phyloP scores from a whole-genome alignment of 768 basidiomycete genomes.

The Trametes gibbosa region DNA sequence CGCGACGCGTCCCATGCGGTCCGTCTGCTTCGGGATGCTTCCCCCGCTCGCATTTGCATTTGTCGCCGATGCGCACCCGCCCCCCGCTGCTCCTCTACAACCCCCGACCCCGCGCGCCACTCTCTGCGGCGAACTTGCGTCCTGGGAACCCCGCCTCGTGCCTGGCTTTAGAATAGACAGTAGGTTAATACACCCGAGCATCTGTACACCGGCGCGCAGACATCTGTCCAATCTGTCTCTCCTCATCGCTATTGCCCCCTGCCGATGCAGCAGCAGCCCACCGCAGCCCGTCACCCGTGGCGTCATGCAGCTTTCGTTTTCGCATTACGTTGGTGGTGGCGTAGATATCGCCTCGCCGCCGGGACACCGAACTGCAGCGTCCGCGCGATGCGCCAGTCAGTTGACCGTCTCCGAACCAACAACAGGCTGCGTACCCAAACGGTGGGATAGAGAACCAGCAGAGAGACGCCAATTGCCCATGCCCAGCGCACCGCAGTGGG shows the following conservation, averaged over 20 bases:
- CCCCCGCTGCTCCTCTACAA: not conserved
- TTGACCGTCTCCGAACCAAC: conserved; percentile 10
- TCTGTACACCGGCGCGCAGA: not conserved
- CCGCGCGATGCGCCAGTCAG: conserved; percentile 20
- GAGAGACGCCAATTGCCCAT: conserved; percentile 56
- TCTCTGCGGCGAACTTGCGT: not conserved
- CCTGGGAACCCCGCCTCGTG: conserved; percentile 12
- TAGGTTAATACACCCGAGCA: conserved; percentile 15
- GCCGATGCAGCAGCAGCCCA: not conserved
- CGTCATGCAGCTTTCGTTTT: conserved; percentile 30
- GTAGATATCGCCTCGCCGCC: conserved; percentile 49
- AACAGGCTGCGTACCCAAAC: conserved; percentile 45
- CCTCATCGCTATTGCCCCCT: not conserved
- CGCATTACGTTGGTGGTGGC: conserved; percentile 31
- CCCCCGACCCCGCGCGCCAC: not conserved
- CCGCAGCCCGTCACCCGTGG: not conserved
- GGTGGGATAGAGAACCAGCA: conserved; percentile 68
- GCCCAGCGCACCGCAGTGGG: conserved; percentile 63
- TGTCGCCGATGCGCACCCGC: not conserved
- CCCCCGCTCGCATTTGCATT: conserved; percentile 7
- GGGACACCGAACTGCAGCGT: conserved; percentile 62
- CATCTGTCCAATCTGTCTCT: not conserved
- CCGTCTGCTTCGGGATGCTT: conserved; percentile 14
- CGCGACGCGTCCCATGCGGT: conserved; percentile 16
- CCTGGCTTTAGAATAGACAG: conserved; percentile 17